phyloP scores from a whole-genome alignment of 73 alveolate species.

The Paramecium biaurelia region DNA sequence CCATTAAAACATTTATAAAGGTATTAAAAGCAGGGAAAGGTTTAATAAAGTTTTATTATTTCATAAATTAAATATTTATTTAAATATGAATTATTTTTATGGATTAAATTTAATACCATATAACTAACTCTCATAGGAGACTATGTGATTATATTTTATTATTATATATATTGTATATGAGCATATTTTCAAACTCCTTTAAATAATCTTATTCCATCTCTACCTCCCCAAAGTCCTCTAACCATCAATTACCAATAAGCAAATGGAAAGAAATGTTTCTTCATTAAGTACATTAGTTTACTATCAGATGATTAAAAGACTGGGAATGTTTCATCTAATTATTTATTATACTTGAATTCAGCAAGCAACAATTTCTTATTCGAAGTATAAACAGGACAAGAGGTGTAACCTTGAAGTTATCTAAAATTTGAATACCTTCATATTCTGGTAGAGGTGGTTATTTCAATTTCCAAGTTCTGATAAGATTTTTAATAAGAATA shows the following conservation, averaged over 20 bases:
- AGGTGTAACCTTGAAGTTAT: constrained; percentile 71
- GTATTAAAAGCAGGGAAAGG: constrained; percentile 62
- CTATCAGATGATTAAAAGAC: constrained; percentile 68
- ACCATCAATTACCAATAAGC: constrained; percentile 77
- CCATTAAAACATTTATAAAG: not conserved
- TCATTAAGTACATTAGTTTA: constrained; percentile 66
- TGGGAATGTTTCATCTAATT: constrained; percentile 78
- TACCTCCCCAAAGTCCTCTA: constrained; percentile 84
- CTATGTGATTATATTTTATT: not conserved
- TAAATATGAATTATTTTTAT: not conserved
- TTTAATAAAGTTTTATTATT: not conserved
- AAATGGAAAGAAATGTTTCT: constrained; percentile 81
- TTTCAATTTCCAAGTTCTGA: not conserved
- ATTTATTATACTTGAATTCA: constrained; percentile 78
- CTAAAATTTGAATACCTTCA: not conserved
- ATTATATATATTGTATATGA: not conserved
- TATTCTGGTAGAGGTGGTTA: not conserved
- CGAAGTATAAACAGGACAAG: constrained; percentile 84
- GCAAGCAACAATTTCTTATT: constrained; percentile 78
- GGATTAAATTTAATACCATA: not conserved
- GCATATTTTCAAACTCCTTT: constrained; percentile 2
- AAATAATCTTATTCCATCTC: constrained; percentile 50
- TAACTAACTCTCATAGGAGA: not conserved
- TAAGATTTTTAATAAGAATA: constrained; percentile 73
- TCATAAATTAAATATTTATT: not conserved